A percentile compares a stretch with the other conserved stretches of the same genome.
These are phyloP conservation scores for Metarhizium rileyi DNA, from an alignment of 2,329 filamentous ascomycete species.

Conservation along the genomic window DNA sequence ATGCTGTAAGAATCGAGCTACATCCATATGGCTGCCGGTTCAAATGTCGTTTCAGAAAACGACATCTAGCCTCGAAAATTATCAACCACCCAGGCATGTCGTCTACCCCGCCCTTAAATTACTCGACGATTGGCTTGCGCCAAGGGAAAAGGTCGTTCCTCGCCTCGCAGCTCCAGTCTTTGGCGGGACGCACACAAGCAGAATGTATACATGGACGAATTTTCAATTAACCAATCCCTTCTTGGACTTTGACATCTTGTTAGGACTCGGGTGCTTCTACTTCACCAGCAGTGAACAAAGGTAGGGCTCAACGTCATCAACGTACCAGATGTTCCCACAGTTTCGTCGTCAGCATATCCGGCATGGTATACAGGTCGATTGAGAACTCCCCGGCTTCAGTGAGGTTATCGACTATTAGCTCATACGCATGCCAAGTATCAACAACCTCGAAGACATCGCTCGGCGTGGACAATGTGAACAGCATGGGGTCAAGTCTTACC, in stretches of 20 bases:
- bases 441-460: conserved; percentile 11
- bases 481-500: conserved; percentile 45
- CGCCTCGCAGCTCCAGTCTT: background rate
- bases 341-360: conserved; percentile 80
- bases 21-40: background rate
- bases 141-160: background rate
- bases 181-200: background rate
- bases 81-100: background rate
- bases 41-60: background rate
- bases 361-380: conserved; percentile 95
- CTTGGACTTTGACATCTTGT: conserved; percentile 23
- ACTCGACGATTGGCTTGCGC: background rate
- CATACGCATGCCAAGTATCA: conserved; percentile 19
- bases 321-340: conserved; percentile 77
- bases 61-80: background rate
- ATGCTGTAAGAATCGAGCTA: background rate
- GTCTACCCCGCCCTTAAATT: background rate
- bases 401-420: conserved; percentile 27
- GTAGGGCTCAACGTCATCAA: conserved; percentile 2
- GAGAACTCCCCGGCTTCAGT: conserved; percentile 83
- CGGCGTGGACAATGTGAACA: conserved; percentile 5
- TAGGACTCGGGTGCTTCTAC: background rate
- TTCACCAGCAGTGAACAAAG: background rate
- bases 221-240: conserved; percentile 26
- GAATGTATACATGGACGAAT: background rate